Base-by-base conservation (phyloP, 176 grass and related monocot genomes). In the Thalia dealbata region DNA sequence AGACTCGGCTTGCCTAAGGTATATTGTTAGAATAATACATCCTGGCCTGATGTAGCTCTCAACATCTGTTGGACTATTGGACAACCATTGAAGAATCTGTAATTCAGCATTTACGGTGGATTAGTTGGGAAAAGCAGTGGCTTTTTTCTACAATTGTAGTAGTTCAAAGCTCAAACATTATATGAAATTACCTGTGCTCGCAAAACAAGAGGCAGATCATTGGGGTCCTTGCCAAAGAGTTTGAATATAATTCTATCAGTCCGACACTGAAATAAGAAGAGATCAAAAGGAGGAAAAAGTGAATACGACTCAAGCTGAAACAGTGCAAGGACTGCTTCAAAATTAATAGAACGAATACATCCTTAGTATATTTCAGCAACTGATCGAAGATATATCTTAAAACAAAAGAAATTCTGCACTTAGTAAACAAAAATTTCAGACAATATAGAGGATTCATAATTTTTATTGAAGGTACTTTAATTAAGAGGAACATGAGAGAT, bases 31-130 rank as follows among this genome's bases (percentile, higher is more conserved):
- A 75, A 99, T 99, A 80, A 99, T 72, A 85, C 95, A 99, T 1
- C 95, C 95, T 81, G 95, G 95, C 71, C 91, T 93, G 68, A 99
- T 99, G 82, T 99, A 81, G 79, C 95, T 91, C 73, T 99, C 95
- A 80, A 99, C 88, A 86, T 99, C 90, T 81, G 90, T 99, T 78
- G 95, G 95, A 79, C 83, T 99, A 71, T 81, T 88, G 14, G 90
- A 93, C 69, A 99, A 83, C 95, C 95, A 99, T 78, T 87, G 81
- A 83, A 93, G 88, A 76, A 99, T 87, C 95, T 99, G 85, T 76
- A 87, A 86, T 78, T 75, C 50, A 84, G 52, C 14, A 58, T 70
- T 82, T 27, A 72, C 73, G 22, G 44, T 38, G 67, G 71, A 82
- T 87, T 81, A 79, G 41, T 42, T 78, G 27, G 23, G 56, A 68